phyloP scores from a whole-genome alignment of 78 protist genomes.

The Blattamonas nauphoetae region DNA sequence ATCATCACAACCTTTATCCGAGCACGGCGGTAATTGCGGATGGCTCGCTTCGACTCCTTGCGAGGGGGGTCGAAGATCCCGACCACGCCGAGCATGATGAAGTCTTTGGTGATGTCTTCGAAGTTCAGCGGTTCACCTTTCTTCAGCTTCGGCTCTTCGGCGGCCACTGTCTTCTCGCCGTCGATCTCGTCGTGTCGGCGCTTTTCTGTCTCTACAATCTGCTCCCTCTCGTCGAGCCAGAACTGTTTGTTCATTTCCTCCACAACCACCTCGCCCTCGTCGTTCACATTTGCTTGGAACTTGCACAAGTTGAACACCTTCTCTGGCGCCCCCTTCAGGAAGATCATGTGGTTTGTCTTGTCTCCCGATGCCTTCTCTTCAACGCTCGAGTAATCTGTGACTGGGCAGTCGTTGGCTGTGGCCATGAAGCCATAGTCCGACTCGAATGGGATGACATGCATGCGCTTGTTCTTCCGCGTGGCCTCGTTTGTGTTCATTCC shows the following conservation, averaged over 20 bases:
- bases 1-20: slow-evolving; percentile 29
- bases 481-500: neutral
- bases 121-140: neutral
- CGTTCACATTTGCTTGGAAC: neutral
- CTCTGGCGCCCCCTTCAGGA: slow-evolving; percentile 10
- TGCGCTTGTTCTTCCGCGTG: neutral
- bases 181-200: too few species aligned
- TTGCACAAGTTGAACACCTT: neutral
- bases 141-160: neutral
- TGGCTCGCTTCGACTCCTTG: neutral
- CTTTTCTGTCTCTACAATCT: neutral
- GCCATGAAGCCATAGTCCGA: slow-evolving; percentile 17
- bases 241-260: neutral
- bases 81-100: slow-evolving; percentile 24
- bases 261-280: neutral
- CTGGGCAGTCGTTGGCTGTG: neutral
- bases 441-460: neutral
- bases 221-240: neutral
- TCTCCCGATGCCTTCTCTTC: neutral
- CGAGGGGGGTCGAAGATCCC: slow-evolving; percentile 36
- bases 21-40: slow-evolving; percentile 8
- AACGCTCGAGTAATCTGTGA: neutral
- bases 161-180: neutral
- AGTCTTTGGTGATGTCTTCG: neutral
- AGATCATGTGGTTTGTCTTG: neutral